Conservation (phyloP, 495 filamentous ascomycete genomes). For the Alectoria sarmentosa region DNA sequence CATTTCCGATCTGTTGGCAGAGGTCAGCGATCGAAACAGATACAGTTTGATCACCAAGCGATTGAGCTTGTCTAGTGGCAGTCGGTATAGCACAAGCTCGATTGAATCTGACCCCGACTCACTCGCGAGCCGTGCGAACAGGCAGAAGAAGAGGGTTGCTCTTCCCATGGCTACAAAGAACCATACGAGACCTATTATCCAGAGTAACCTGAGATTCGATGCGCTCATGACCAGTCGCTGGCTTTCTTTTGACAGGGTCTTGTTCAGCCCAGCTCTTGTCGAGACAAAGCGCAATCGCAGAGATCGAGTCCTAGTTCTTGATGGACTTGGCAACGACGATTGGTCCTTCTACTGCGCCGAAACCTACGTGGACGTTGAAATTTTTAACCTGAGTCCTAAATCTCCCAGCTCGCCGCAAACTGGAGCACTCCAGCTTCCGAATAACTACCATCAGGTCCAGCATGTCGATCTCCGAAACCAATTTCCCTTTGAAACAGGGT, state of each 20-base stretch:
- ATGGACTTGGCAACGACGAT: slow-evolving; percentile 86
- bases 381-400: slow-evolving; percentile 67
- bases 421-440: slow-evolving; percentile 48
- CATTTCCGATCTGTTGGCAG: slow-evolving; percentile 46
- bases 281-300: slow-evolving; percentile 50
- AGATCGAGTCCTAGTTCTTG: slow-evolving; percentile 72
- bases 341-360: slow-evolving; percentile 98
- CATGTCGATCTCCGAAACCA: slow-evolving; percentile 57
- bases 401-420: slow-evolving; percentile 27
- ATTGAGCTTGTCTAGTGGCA: slow-evolving; percentile 35
- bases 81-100: slow-evolving; percentile 41
- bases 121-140: slow-evolving; percentile 14
- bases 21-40: slow-evolving; percentile 43
- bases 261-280: slow-evolving; percentile 87
- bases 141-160: slow-evolving; percentile 6
- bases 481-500: slow-evolving; percentile 83
- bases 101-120: slow-evolving; percentile 31
- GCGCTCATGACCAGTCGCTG: slow-evolving; percentile 73
- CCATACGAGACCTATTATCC: slow-evolving; percentile 51
- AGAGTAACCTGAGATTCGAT: slow-evolving; percentile 77
- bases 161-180: slow-evolving; percentile 12
- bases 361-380: slow-evolving; percentile 76
- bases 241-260: slow-evolving; percentile 89
- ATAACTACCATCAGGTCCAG: slow-evolving; percentile 81
- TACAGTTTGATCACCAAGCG: slow-evolving; percentile 33